phyloP scores from a whole-genome alignment of 1,139 yeast species.

The Hanseniaspora uvarum region DNA sequence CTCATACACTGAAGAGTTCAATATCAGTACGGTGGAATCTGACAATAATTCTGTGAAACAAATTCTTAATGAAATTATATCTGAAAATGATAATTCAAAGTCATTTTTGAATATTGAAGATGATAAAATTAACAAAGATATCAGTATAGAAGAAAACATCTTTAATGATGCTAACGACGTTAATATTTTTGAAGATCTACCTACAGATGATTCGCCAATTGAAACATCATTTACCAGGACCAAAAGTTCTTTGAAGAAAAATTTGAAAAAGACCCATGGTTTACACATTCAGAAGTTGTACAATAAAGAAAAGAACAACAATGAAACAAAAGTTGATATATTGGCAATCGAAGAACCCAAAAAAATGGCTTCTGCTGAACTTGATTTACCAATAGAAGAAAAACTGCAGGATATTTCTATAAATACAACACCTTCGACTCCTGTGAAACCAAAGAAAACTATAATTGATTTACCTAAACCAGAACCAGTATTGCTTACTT shows the following conservation, averaged over 20 bases:
- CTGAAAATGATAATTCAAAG: neutral
- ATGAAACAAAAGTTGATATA: neutral
- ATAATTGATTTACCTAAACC: neutral
- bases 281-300: neutral
- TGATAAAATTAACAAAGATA: constrained; percentile 1
- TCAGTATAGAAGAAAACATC: constrained; percentile 3
- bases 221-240: neutral
- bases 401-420: neutral
- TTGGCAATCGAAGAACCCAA: neutral
- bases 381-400: neutral
- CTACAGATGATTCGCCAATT: neutral
- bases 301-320: neutral
- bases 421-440: neutral
- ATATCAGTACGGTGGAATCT: neutral
- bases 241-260: neutral
- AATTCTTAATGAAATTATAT: constrained; percentile 1
- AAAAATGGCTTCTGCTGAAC: neutral
- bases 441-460: neutral
- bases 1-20: neutral
- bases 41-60: neutral
- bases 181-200: constrained; percentile 3
- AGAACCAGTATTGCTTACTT: constrained; percentile 22
- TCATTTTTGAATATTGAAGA: neutral
- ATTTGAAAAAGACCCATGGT: neutral
- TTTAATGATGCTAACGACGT: constrained; percentile 4